A percentile compares a stretch with the other conserved stretches of the same genome.
Evolutionary conservation across 2,329 filamentous ascomycete species (phyloP).

Genomic region (Fusarium lateritium): DNA sequence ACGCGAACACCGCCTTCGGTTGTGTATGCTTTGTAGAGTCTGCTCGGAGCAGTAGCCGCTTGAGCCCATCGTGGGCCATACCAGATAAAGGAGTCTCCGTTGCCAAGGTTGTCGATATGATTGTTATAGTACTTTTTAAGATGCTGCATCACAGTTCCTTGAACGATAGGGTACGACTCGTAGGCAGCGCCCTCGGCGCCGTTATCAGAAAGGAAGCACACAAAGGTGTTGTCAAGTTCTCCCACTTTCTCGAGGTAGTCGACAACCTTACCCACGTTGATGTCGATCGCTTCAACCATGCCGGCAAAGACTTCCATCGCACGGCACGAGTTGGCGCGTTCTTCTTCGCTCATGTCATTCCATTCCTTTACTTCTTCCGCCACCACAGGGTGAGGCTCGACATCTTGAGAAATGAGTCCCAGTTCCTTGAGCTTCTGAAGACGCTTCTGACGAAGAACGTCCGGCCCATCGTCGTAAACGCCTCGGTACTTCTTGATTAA

Average conservation of each 20-base stretch:
- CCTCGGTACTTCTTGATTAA: background rate
- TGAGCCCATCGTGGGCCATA: constrained; percentile 8
- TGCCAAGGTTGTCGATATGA: background rate
- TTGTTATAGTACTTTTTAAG: constrained; percentile 1
- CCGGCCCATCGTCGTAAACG: background rate
- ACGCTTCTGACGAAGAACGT: background rate
- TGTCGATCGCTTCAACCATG: constrained; percentile 3
- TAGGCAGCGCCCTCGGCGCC: constrained; percentile 3
- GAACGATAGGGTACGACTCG: background rate
- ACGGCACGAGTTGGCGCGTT: background rate
- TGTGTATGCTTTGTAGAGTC: constrained; percentile 2
- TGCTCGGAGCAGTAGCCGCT: background rate
- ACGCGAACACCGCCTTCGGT: background rate
- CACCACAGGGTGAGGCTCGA: background rate
- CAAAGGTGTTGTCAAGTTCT: background rate
- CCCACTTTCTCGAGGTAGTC: background rate
- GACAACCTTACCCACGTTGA: background rate
- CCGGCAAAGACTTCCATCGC: constrained; percentile 1
- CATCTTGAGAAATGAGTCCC: background rate
- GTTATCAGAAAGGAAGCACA: constrained; percentile 2
- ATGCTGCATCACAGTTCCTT: background rate
- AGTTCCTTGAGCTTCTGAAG: background rate
- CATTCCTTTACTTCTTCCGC: too few species aligned
- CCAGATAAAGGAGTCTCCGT: background rate
- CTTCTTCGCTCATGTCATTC: too few species aligned